Evolutionary conservation across 2,329 filamentous ascomycete species (phyloP).

Genomic region (Cladophialophora exuberans): DNA sequence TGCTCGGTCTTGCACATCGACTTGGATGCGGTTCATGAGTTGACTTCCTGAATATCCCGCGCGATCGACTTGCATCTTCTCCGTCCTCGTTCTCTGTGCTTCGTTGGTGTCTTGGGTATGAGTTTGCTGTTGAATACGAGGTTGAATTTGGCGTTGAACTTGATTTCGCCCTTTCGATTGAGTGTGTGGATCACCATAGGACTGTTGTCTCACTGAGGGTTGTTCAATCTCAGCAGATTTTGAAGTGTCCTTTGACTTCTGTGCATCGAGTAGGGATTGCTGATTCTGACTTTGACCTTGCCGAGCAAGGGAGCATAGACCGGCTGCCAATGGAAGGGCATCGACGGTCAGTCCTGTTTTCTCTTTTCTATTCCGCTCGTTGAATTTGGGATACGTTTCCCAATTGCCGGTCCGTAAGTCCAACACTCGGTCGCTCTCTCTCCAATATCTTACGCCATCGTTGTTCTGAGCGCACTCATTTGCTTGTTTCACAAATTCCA

Average conservation of each 20-base stretch:
- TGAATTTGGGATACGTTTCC: neutral
- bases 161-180: too few species aligned
- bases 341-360: neutral
- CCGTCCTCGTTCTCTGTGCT: too few species aligned
- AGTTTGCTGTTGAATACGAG: too few species aligned
- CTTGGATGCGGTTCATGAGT: too few species aligned
- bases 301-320: neutral
- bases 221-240: too few species aligned
- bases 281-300: neutral
- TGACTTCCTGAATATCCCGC: too few species aligned
- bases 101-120: too few species aligned
- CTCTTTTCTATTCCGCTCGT: constrained; percentile 9
- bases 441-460: constrained; percentile 9
- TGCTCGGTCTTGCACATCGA: too few species aligned
- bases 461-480: neutral
- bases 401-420: constrained; percentile 8
- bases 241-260: neutral
- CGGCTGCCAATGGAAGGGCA: neutral
- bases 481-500: neutral
- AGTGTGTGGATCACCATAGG: too few species aligned
- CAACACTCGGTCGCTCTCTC: neutral
- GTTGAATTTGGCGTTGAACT: too few species aligned
- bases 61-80: too few species aligned
- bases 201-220: too few species aligned
- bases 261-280: neutral